phyloP scores from a whole-genome alignment of 106 monocot genomes.

The Allium sativum region DNA sequence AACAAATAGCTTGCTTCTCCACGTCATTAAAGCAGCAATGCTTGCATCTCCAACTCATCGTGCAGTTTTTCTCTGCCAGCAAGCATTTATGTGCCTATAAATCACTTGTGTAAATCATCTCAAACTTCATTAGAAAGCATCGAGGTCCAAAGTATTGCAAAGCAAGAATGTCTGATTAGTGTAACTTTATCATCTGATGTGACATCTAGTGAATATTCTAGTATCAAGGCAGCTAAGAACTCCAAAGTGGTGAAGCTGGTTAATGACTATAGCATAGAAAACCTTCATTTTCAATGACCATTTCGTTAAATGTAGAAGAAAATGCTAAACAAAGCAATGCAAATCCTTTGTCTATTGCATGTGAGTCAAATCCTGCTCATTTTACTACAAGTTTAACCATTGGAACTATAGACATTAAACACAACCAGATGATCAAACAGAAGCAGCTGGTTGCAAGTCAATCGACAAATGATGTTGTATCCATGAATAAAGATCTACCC shows the following conservation, averaged over 20 bases:
- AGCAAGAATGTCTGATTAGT: conserved; percentile 6
- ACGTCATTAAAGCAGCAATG: no score
- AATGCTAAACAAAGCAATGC: not conserved
- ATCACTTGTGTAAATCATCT: no score
- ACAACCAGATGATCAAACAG: conserved; percentile 22
- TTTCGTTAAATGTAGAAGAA: not conserved
- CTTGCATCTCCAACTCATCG: no score
- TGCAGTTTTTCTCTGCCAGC: no score
- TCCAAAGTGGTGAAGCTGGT: not conserved
- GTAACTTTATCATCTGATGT: not conserved
- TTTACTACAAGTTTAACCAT: not conserved
- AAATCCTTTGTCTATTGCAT: not conserved
- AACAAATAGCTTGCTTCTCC: no score
- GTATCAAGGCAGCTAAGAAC: not conserved
- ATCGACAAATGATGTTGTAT: not conserved
- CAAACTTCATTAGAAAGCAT: conserved; percentile 6
- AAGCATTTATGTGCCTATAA: no score
- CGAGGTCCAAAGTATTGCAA: not conserved
- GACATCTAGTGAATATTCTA: not conserved
- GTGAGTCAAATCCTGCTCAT: not conserved
- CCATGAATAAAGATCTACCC: conserved; percentile 11
- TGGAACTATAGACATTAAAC: conserved; percentile 12
- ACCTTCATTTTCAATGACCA: conserved; percentile 1
- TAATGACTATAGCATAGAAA: conserved; percentile 8
- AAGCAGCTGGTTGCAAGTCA: conserved; percentile 28